Evolutionary conservation across 805 yeast genomes (phyloP).

Genomic region (Maudiozyma saulgeensis): DNA sequence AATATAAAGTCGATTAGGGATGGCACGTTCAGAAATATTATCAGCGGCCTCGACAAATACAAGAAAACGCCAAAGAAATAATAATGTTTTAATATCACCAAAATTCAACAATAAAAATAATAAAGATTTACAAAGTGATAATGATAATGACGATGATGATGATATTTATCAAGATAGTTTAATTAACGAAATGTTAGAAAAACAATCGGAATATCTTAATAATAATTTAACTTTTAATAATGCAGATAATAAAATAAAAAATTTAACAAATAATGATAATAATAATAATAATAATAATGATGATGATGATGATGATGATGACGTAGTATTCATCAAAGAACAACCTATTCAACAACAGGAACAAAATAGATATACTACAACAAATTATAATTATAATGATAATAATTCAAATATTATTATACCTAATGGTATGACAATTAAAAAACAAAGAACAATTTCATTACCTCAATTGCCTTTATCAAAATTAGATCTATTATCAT

Average conservation of each 20-base stretch:
- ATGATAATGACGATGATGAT: background rate
- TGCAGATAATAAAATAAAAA: background rate
- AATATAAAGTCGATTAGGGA: background rate
- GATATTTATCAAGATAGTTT: background rate
- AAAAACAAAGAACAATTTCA: constrained; percentile 41
- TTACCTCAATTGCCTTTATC: constrained; percentile 46
- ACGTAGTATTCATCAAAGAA: constrained; percentile 23
- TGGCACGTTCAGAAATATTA: background rate
- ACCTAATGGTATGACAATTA: background rate
- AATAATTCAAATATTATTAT: background rate
- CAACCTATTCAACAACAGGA: constrained; percentile 13
- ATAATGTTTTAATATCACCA: background rate
- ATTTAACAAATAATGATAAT: background rate
- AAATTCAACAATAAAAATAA: background rate
- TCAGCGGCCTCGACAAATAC: background rate
- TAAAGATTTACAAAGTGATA: background rate
- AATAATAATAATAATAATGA: constrained; percentile 2
- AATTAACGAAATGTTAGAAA: constrained; percentile 14
- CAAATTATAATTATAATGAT: background rate
- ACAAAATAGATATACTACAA: background rate
- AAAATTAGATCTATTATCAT: constrained; percentile 22
- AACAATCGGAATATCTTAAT: constrained; percentile 16
- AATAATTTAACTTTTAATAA: constrained; percentile 12
- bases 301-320: constrained; percentile 19
- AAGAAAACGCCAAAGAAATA: constrained; percentile 2